Evolutionary conservation across 257 asterid species (phyloP).

Genomic region (Cruciata laevipes): DNA sequence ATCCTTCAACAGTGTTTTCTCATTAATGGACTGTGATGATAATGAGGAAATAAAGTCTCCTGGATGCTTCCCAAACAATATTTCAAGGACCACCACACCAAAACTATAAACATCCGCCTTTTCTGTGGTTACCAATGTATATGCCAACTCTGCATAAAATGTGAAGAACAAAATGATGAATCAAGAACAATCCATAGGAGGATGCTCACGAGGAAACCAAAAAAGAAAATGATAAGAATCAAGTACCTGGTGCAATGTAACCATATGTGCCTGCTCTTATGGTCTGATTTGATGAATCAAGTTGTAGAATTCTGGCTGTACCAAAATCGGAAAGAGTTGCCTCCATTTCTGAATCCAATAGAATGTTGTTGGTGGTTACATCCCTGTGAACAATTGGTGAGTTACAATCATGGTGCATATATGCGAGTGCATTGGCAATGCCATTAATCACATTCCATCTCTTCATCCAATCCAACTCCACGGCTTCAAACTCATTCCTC

Average conservation of each 20-base stretch:
- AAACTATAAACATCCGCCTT: slow-evolving; percentile 9
- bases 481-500: slow-evolving; percentile 2
- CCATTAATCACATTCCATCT: slow-evolving; percentile 2
- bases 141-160: neutral
- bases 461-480: slow-evolving; percentile 10
- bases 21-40: neutral
- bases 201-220: neutral
- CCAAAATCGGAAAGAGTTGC: slow-evolving; percentile 12
- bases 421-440: slow-evolving; percentile 6
- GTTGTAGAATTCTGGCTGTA: slow-evolving; percentile 3
- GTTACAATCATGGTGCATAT: slow-evolving; percentile 3
- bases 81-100: slow-evolving; percentile 7
- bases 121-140: slow-evolving; percentile 2
- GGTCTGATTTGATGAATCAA: slow-evolving; percentile 1
- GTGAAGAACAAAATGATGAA: too few species aligned
- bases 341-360: slow-evolving; percentile 2
- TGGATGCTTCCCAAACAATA: slow-evolving; percentile 2
- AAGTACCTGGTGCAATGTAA: slow-evolving; percentile 6
- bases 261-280: neutral
- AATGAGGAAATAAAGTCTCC: neutral
- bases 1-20: neutral
- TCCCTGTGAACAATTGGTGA: slow-evolving; percentile 11
- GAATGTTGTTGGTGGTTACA: slow-evolving; percentile 8
- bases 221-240: neutral
- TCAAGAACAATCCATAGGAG: neutral